Percentiles rank a stretch among this genome's conserved stretches.
These are phyloP conservation scores for Rostrohypoxylon terebratum DNA, from an alignment of 495 filamentous ascomycete genomes.

Conservation along the genomic window DNA sequence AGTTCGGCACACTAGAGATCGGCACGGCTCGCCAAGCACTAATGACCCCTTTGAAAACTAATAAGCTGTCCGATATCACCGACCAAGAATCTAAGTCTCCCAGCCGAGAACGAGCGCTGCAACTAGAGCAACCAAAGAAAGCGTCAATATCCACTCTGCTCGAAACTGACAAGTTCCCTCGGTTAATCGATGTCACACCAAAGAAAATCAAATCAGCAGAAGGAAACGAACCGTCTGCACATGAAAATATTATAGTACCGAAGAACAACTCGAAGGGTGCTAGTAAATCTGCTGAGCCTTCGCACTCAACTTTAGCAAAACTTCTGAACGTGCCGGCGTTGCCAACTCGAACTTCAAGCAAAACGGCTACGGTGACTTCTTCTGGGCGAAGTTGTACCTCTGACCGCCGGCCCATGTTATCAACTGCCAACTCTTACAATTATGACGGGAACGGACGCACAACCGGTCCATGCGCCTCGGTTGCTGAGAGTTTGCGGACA, in stretches of 20 bases:
- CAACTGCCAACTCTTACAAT: conserved; percentile 9
- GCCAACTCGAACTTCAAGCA: conserved; percentile 46
- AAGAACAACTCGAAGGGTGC: neutral
- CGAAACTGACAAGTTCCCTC: neutral
- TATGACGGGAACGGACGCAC: conserved; percentile 1
- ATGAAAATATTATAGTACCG: neutral
- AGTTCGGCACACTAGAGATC: neutral
- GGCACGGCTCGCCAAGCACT: neutral
- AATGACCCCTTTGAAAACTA: conserved; percentile 28
- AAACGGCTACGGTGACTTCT: conserved; percentile 13
- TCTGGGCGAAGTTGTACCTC: neutral
- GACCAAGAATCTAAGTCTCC: neutral
- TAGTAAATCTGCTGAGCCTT: neutral
- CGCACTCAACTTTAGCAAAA: conserved; percentile 17
- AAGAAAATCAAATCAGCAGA: conserved; percentile 10
- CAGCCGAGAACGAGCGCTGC: neutral
- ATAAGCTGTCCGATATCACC: neutral
- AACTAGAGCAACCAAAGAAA: neutral
- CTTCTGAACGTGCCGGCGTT: conserved; percentile 16
- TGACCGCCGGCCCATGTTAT: neutral
- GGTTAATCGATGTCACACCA: conserved; percentile 14
- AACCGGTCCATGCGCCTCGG: conserved; percentile 28
- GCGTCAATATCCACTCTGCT: neutral
- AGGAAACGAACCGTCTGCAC: neutral
- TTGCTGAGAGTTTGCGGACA: conserved; percentile 46